Evolutionary conservation across 2,329 filamentous ascomycete genomes (phyloP), one percentile per base, ranked within the genome.

Genomic region (Sarocladiaceae sp.): DNA sequence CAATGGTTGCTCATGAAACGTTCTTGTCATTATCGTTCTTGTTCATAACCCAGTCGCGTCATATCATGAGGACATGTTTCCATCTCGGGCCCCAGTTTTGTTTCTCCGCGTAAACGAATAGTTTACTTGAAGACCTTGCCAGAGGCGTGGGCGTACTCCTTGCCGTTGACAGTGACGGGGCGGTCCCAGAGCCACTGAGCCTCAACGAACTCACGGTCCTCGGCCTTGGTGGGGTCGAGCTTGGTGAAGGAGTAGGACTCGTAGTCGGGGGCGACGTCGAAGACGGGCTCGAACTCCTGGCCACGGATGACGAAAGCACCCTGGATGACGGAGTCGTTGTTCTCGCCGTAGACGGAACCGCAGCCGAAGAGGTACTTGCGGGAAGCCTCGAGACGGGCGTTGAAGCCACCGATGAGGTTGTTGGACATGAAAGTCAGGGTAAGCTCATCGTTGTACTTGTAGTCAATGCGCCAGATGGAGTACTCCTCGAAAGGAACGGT

Each of bases 381-480:
- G 69, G 90, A 96, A 59, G 71, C 94, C 83, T 99, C 94, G 56
- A 99, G 90, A 81, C 94, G 94, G 72, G 84, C 83, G 79, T 97
- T 96, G 84, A 99, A 96, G 72, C 94, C 94, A 75, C 89, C 92
- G 71, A 99, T 93, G 74, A 97, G 79, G 84, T 99, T 99, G 82
- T 88, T 90, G 64, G 90, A 93, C 94, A 99, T 99, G 88, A 99
- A 99, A 68, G 88, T 88, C 74, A 94, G 79, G 68, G 90, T 97
- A 62, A 99, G 83, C 85, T 99, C 94, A 56, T 96, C 86, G 76
- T 97, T 96, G 83, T 99, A 99, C 86, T 96, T 97, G 86, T 96
- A 99, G 76, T 92, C 87, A 64, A 92, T 78, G 72, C 84, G 85
- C 90, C 91, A 99, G 72, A 99, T 76, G 53, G 91, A 96, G 84